A percentile compares a stretch with the other conserved stretches of the same genome.
phyloP scores from a whole-genome alignment of 2,329 filamentous ascomycete species.

The Kalaharituber pfeilii region DNA sequence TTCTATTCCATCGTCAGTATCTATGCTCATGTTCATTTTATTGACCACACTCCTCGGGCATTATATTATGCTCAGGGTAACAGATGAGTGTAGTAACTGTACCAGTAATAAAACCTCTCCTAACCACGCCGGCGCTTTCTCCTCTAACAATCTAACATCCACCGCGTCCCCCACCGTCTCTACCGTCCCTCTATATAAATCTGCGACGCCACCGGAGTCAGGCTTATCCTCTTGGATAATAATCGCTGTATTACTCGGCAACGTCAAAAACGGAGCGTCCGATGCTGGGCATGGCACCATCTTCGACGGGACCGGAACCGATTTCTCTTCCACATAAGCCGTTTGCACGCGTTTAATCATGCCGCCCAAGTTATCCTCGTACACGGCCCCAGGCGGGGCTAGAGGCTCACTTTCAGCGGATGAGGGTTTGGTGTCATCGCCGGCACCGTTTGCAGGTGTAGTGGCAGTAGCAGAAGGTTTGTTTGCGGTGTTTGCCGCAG shows the following conservation, averaged over 20 bases:
- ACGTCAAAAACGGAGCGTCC: constrained; percentile 60
- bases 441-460: constrained; percentile 12
- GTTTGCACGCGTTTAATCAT: constrained; percentile 54
- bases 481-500: constrained; percentile 39
- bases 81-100: too few species aligned
- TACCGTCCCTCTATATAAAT: constrained; percentile 82
- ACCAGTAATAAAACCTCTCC: constrained; percentile 66
- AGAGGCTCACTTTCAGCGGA: constrained; percentile 6
- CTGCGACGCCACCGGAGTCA: constrained; percentile 47
- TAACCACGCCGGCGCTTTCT: constrained; percentile 77
- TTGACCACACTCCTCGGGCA: constrained; percentile 15
- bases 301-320: constrained; percentile 29
- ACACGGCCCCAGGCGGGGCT: constrained; percentile 15
- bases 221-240: constrained; percentile 51
- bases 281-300: constrained; percentile 52
- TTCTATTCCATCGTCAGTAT: constrained; percentile 40
- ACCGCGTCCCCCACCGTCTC: constrained; percentile 57
- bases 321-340: constrained; percentile 35
- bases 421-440: constrained; percentile 18
- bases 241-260: constrained; percentile 48
- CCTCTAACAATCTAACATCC: constrained; percentile 53
- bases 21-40: neutral
- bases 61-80: too few species aligned
- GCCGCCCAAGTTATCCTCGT: constrained; percentile 55
- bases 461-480: constrained; percentile 43